Percentiles rank a stretch among this genome's conserved stretches.
These are phyloP conservation scores for Blastobotrys buckinghamii DNA, from an alignment of 1,139 yeast genomes.

Conservation along the genomic window DNA sequence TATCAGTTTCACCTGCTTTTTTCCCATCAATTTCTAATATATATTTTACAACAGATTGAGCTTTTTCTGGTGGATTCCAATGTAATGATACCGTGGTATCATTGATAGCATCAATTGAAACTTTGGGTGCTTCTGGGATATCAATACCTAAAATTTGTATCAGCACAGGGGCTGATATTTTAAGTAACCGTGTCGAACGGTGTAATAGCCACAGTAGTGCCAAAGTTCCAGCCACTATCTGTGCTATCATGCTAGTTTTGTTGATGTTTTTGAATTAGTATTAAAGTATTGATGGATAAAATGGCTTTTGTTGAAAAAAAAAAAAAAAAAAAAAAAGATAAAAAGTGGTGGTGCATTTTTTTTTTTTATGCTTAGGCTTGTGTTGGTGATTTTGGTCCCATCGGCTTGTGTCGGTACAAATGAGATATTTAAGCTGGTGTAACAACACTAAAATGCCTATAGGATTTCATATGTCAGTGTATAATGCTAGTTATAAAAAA, in stretches of 20 bases:
- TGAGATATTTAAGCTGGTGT: no score
- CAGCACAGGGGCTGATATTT: conserved; percentile 46
- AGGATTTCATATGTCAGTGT: no score
- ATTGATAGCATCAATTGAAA: conserved; percentile 52
- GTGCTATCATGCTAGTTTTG: conserved; percentile 7
- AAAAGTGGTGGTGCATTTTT: no score
- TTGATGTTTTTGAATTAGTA: no score
- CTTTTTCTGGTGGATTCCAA: conserved; percentile 44
- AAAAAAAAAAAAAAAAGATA: no score
- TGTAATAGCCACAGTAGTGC: conserved; percentile 46
- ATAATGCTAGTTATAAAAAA: no score
- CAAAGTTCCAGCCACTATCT: conserved; percentile 24
- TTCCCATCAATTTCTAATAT: conserved; percentile 45
- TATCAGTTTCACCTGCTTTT: conserved; percentile 37
- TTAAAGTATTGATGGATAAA: no score
- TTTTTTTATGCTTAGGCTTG: no score
- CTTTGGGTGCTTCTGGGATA: conserved; percentile 51
- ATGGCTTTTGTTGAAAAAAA: no score
- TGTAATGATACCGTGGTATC: conserved; percentile 46
- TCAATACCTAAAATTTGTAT: conserved; percentile 47
- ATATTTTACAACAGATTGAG: conserved; percentile 35
- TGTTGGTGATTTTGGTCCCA: no score
- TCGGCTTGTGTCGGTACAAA: no score
- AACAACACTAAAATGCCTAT: no score
- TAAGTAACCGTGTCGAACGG: conserved; percentile 39